Base-by-base conservation (phyloP, 2,329 filamentous ascomycete species). In the Neonectria coccinea region DNA sequence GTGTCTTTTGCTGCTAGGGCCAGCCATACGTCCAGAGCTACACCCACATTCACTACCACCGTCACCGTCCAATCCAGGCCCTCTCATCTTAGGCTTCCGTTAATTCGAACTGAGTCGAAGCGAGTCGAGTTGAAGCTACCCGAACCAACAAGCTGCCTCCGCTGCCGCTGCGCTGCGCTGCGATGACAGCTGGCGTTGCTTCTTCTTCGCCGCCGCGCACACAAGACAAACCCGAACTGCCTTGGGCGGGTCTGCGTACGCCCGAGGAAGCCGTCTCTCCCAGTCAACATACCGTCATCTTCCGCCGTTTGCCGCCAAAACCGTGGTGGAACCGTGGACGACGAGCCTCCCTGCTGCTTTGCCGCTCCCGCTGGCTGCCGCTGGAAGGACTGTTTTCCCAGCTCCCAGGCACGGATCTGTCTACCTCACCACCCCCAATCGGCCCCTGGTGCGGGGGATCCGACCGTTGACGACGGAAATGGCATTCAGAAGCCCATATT, bases 371-470 rank as follows among this genome's bases (percentile, higher is more conserved):
- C 50, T 36, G 60, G 22, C 36, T 63, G 42, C 48, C 55, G 33
- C 41, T 57, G 55, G 60, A 36, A 33, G 45, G 36, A 47, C 31
- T 20, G 36, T 25, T 51, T 51, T 42, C 52, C 48, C 39, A 42
- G 39, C 18, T 42, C 39, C 44, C 55, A 63, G 55, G 60, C 50
- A 58, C 59, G 57, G 59, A 63, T 63, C 59, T 58, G 48, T 63
- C 52, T 57, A 63, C 55, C 44, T 27, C 61, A 55, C 54, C 54
- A 59, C 25, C 50, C 57, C 29, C 41, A 51, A 33, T 22, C 50
- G 60, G 48, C 60, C 59, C 64, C 61, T 70, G 61, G 62, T 71
- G 70, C 65, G 70, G 70, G 68, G 68, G 70, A 70, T 70, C 63
- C 64, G 68, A 72, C 39, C 39, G 39, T 42, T 42, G 39, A 42